Percentiles rank a stretch among this genome's conserved stretches.
These are phyloP conservation scores for Aquilaria yunnanensis DNA, from an alignment of 345 rosid species.

Conservation along the genomic window DNA sequence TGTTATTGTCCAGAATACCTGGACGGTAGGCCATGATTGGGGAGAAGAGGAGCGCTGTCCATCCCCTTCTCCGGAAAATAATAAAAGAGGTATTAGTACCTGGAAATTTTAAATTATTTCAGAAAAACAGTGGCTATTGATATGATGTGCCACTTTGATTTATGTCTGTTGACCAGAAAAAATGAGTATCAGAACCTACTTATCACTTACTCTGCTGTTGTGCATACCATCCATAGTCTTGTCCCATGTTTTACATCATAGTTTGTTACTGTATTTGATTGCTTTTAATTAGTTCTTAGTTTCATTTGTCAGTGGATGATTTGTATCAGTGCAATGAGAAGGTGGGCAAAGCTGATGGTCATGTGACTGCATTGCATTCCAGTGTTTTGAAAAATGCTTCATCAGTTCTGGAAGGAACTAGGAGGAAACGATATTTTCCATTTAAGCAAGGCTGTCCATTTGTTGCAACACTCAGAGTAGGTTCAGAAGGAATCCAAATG, in stretches of 20 bases:
- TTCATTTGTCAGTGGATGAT: constrained; percentile 57
- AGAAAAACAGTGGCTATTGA: neutral
- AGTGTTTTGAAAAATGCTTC: constrained; percentile 29
- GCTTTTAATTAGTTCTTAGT: neutral
- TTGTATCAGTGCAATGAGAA: constrained; percentile 82
- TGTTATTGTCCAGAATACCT: constrained; percentile 94
- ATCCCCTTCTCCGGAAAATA: constrained; percentile 60
- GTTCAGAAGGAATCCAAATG: constrained; percentile 88
- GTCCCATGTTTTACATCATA: neutral
- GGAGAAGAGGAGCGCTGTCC: constrained; percentile 98
- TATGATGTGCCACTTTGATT: constrained; percentile 3
- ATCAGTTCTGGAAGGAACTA: constrained; percentile 31
- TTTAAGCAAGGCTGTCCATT: constrained; percentile 76
- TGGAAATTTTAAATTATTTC: neutral
- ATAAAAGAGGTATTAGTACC: constrained; percentile 51
- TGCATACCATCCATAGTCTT: constrained; percentile 2
- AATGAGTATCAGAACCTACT: constrained; percentile 1
- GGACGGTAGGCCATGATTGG: constrained; percentile 95
- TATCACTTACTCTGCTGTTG: constrained; percentile 2
- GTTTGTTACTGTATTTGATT: neutral
- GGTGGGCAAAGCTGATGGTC: constrained; percentile 63
- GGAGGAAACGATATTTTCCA: constrained; percentile 64
- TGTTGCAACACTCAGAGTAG: constrained; percentile 90
- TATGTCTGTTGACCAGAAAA: neutral
- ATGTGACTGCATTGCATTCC: constrained; percentile 21